Evolutionary conservation across 78 protist species (phyloP), one percentile per base, ranked within the genome.

Genomic region (Thecamonas trahens): DNA sequence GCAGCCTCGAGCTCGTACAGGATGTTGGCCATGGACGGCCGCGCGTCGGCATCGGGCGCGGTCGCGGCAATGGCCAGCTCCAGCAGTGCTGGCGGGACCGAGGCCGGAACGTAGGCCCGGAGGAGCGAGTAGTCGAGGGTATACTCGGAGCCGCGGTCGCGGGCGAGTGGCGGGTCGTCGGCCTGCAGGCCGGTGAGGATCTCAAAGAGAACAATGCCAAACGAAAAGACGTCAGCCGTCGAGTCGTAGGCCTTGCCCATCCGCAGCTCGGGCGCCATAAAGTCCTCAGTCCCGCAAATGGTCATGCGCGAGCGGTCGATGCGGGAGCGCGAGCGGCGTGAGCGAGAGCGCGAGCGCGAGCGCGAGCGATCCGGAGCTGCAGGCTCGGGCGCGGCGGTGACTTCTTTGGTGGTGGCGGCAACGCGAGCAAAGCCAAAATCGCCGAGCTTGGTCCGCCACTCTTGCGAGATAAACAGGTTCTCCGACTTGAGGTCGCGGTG

Each of bases 401-500:
- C n/a, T n/a, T n/a, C n/a, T n/a, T n/a, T n/a, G n/a, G n/a, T n/a
- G n/a, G n/a, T n/a, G n/a, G n/a, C n/a, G n/a, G n/a, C 39, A 18
- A 59, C 39, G 61, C 75, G 64, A 1, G 75, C 65, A 34, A 70
- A 49, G 37, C 66, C 66, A 52, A 57, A 57, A 47, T 52, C 66
- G 4, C 40, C 74, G 31, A 64, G 52, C 18, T 32, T 18, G 44
- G 45, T 11, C 5, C 26, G 1, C 44, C 18, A 4, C 37, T 64
- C 22, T 13, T 17, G 14, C 11, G 37, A 42, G 0, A 76, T 31
- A 26, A 83, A 70, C 14, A 73, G 52, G 72, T 83, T 83, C 38
- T 20, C 9, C n/a, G 61, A 24, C 76, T 76, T 83, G 34, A 83
- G 82, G 65, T 83, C 89, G 5, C 79, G 70, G 55, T 83, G 89